Evolutionary conservation across 1,139 yeast genomes (phyloP).

Genomic region (Pichia inconspicua): DNA sequence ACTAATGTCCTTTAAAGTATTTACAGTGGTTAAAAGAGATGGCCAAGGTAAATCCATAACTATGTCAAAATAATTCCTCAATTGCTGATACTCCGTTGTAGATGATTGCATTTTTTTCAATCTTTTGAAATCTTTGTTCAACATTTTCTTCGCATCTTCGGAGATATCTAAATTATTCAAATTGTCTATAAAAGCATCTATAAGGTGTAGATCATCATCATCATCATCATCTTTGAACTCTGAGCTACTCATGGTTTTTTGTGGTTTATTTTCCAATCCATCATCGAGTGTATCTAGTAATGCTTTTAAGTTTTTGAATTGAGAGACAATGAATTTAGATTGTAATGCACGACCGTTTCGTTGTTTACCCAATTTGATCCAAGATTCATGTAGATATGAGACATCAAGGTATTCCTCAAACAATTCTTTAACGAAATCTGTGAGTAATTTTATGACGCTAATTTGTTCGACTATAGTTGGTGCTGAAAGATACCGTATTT

Average conservation of each 20-base stretch:
- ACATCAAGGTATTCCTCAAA: conserved; percentile 34
- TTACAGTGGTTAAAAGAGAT: background rate
- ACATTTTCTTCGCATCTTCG: conserved; percentile 49
- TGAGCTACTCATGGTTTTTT: background rate
- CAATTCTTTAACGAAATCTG: conserved; percentile 28
- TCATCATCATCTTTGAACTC: conserved; percentile 38
- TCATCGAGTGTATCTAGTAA: conserved; percentile 33
- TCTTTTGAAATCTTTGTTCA: conserved; percentile 56
- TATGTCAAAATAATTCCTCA: conserved; percentile 63
- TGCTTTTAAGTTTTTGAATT: conserved; percentile 47
- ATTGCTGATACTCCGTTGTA: conserved; percentile 68
- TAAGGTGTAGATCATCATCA: conserved; percentile 31
- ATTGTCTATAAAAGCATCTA: conserved; percentile 41
- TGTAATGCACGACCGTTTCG: conserved; percentile 20
- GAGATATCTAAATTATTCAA: conserved; percentile 30
- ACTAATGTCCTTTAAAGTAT: conserved; percentile 34
- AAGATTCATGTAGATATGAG: conserved; percentile 42
- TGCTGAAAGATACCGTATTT: conserved; percentile 35
- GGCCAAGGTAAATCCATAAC: conserved; percentile 65
- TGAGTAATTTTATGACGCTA: conserved; percentile 29
- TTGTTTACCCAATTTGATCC: conserved; percentile 40
- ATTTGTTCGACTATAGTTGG: conserved; percentile 33
- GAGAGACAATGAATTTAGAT: conserved; percentile 46
- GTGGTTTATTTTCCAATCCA: background rate
- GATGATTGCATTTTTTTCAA: conserved; percentile 56